Evolutionary conservation across 148 eudicot genomes (phyloP).

Genomic region (Euryodendron excelsum): DNA sequence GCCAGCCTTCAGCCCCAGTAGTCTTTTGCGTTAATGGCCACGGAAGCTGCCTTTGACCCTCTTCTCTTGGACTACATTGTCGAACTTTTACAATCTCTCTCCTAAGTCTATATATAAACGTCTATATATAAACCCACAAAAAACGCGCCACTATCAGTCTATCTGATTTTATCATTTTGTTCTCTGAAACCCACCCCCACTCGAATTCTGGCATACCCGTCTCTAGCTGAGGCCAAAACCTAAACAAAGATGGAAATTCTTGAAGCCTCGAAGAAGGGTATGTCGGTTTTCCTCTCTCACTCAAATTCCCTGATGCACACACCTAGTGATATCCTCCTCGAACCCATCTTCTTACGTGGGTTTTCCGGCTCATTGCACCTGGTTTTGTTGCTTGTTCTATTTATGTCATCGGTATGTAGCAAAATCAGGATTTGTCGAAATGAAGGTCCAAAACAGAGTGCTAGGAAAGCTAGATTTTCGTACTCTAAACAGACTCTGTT

Average conservation of each 20-base stretch:
- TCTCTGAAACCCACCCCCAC: not conserved
- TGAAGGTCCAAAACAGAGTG: conserved; percentile 27
- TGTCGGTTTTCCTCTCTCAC: not conserved
- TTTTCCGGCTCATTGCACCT: conserved; percentile 16
- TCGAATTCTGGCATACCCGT: not conserved
- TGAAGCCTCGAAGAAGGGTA: not conserved
- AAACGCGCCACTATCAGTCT: not conserved
- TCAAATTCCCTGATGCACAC: not conserved
- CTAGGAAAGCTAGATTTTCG: conserved; percentile 20
- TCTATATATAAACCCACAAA: not conserved
- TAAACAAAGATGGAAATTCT: not conserved
- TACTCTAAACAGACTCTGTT: conserved; percentile 31
- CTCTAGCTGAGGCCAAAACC: not conserved
- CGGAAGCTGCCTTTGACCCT: too few relatives aligned
- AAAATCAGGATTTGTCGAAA: conserved; percentile 5
- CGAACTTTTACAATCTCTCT: not conserved
- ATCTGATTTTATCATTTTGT: not conserved
- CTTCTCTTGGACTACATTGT: too few relatives aligned
- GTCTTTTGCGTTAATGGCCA: not conserved
- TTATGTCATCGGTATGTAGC: not conserved
- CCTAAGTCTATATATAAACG: not conserved
- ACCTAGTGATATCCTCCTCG: not conserved
- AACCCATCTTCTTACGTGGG: conserved; percentile 9
- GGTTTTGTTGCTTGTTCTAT: not conserved
- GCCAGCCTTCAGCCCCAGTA: not conserved